Evolutionary conservation across 257 asterid species (phyloP), one percentile per base, ranked within the genome.

Genomic region (Lycium ferocissimum): DNA sequence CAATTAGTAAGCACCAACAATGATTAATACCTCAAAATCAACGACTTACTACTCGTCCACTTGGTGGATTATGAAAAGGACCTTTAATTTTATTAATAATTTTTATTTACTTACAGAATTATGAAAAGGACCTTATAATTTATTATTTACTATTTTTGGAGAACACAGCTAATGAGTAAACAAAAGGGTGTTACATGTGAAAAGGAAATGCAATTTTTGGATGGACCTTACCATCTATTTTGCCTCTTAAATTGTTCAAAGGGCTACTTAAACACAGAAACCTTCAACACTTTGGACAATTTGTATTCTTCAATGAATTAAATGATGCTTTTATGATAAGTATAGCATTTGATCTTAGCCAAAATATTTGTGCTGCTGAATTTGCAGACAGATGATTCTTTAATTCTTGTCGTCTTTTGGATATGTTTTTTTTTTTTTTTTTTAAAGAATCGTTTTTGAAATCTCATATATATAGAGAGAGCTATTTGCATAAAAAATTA

Each of bases 161-260:
- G 65, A 58, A 18, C 17, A 58, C 65, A 18, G 17, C 26, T 18
- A 6, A 58, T 58, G 65, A 58, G n/a, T 58, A 58, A 58, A 17
- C 65, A 17, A 58, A 58, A 58, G 65, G 65, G 61, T 17, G 26
- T 58, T 58, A 58, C 22, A 58, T 58, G 65, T 17, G 33, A 58
- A 26, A 58, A 5, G 65, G 11, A 58, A 58, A 58, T 6, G 65
- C 0, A 17, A 6, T 18, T 58, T 58, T 58, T 58, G 65, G 82
- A 78, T 78, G 49, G 38, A 53, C 33, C 53, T 26, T 78, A 53
- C 65, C 38, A 53, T 14, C 15, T 78, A 78, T 78, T 78, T 78
- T 51, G 49, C 82, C 82, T 78, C 49, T 78, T 78, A 78, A 53
- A 78, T 78, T 78, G 82, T 33, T 78, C 65, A 78, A 78, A 78